Evolutionary conservation across 495 filamentous ascomycete genomes (phyloP).

Genomic region (Neurospora pannonica): DNA sequence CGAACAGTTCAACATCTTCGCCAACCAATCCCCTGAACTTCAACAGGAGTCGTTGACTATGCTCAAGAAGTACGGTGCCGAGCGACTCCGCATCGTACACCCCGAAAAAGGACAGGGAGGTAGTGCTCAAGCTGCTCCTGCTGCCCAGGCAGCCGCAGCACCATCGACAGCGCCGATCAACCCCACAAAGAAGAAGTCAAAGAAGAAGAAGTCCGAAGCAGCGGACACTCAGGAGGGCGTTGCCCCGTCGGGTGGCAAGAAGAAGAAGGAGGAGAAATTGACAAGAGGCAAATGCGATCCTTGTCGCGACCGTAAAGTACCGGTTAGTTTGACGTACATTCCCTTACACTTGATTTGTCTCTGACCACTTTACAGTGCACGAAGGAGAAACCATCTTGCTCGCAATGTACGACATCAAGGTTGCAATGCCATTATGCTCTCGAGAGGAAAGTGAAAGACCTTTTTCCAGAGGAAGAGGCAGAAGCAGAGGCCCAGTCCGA

Average conservation of each 20-base stretch:
- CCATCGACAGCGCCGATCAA: neutral
- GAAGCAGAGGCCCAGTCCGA: neutral
- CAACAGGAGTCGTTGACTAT: slow-evolving; percentile 36
- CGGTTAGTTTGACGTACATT: slow-evolving; percentile 12
- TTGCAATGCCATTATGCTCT: slow-evolving; percentile 26
- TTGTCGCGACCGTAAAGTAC: slow-evolving; percentile 23
- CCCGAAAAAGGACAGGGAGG: slow-evolving; percentile 21
- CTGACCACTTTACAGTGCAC: slow-evolving; percentile 26
- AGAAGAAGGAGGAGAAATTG: slow-evolving; percentile 12
- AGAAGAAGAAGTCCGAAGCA: slow-evolving; percentile 21
- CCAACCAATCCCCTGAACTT: slow-evolving; percentile 37
- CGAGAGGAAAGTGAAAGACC: slow-evolving; percentile 9
- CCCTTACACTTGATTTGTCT: neutral
- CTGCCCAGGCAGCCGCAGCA: slow-evolving; percentile 3
- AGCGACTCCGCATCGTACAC: slow-evolving; percentile 36
- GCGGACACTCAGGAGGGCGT: slow-evolving; percentile 3
- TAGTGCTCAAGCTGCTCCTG: slow-evolving; percentile 16
- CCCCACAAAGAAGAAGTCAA: slow-evolving; percentile 13
- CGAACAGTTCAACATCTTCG: slow-evolving; percentile 43
- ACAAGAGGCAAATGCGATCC: slow-evolving; percentile 30
- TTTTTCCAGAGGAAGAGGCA: slow-evolving; percentile 8
- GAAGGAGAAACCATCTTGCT: slow-evolving; percentile 30
- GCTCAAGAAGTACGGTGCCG: slow-evolving; percentile 36
- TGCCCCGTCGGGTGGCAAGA: slow-evolving; percentile 10
- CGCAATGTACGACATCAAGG: slow-evolving; percentile 20